A percentile compares a stretch with the other conserved stretches of the same genome.
Conservation (phyloP, 257 asterid species). For the Catharanthus roseus region DNA sequence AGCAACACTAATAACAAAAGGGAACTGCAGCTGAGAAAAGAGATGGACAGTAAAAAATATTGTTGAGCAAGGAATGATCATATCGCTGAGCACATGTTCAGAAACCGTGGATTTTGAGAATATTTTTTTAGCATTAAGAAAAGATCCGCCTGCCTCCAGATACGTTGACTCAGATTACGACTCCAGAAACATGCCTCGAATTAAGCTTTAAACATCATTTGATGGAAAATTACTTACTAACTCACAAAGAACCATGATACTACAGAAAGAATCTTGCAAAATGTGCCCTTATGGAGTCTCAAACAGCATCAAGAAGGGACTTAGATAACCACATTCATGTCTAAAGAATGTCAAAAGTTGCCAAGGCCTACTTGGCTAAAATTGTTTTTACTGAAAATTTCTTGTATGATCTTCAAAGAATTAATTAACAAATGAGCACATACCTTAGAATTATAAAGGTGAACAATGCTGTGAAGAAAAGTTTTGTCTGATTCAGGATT, state of each 20-base stretch:
- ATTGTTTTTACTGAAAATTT: background rate
- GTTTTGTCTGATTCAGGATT: slow-evolving; percentile 93
- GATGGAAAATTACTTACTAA: background rate
- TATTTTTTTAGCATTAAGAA: background rate
- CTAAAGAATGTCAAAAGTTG: background rate
- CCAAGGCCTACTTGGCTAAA: background rate
- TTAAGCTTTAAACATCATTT: background rate
- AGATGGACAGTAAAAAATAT: background rate
- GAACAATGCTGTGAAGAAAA: slow-evolving; percentile 88
- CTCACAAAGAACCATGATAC: background rate
- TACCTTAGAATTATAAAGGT: slow-evolving; percentile 82
- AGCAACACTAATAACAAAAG: background rate
- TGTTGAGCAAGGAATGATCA: background rate
- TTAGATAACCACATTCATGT: background rate
- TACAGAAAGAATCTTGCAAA: too few species aligned
- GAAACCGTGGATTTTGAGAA: background rate
- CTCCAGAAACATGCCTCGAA: too few species aligned
- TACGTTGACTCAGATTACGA: too few species aligned
- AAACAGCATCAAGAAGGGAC: background rate
- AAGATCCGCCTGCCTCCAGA: background rate
- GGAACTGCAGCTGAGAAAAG: background rate
- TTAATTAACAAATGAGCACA: slow-evolving; percentile 12
- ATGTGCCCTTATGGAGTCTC: background rate
- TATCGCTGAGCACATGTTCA: background rate
- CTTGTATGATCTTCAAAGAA: background rate